Base-by-base conservation (phyloP, 2,329 filamentous ascomycete genomes). In the Trichophyton benhamiae region DNA sequence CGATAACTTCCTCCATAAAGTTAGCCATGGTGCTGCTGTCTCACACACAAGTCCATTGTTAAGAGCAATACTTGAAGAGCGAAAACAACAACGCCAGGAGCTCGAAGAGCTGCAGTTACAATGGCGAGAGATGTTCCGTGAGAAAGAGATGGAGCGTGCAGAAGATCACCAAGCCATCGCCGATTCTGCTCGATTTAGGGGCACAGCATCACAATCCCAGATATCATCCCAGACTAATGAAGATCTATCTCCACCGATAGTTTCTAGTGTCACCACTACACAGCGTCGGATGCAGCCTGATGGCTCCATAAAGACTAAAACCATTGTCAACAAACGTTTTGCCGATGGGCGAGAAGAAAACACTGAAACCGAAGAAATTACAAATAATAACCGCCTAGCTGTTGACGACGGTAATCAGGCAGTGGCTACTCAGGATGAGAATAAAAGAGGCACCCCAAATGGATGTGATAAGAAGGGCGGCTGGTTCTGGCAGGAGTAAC, bases 301-400 rank as follows among this genome's bases (percentile, higher is more conserved):
- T 68, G 83, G 83, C 11, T 81, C 79, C 0, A 72, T 84, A 1
- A 79, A 80, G 7, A 85, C 80, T 0, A 83, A 80, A 65, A 78
- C 79, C 1, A 73, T 83, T 8, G 72, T 83, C 15, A 85, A 82
- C 64, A 82, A 80, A 67, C 76, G 80, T 2, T 86, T 84, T 66
- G 74, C 80, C 0, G 82, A 86, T 72, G 83, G 83, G 0, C 75
- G 78, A 2, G 83, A 85, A 67, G 82, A 85, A 68, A 81, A 72
- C 38, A 78, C 80, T 7, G 81, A 84, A 65, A 82, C 79, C 6
- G 58, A 60, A 33, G 61, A 64, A 20, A 41, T 62, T 3, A 63
- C 65, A 38, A 61, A n/a, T 20, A 55, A 55, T 55, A 55, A 17
- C 44, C 27, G 42, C 22, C 17, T 25, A 41, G 8, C 55, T 30